Conservation (phyloP, 2,329 filamentous ascomycete species). For the Hypoxylon sp. region DNA sequence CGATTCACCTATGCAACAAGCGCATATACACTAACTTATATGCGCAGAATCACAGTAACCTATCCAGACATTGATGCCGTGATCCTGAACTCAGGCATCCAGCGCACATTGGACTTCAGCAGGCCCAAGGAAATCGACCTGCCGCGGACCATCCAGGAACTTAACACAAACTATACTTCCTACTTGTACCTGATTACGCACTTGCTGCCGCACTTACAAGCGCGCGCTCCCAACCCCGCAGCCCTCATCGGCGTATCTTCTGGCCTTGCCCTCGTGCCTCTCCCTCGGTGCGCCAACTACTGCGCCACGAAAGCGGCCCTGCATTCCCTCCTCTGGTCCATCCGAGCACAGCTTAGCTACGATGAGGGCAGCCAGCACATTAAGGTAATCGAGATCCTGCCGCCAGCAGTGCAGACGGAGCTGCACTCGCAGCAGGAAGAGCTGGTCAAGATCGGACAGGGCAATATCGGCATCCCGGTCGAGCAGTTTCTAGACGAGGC, state of each 20-base stretch:
- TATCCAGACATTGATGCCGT: constrained; percentile 70
- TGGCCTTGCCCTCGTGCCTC: constrained; percentile 64
- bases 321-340: constrained; percentile 62
- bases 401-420: constrained; percentile 64
- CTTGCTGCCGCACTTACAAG: constrained; percentile 62
- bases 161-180: constrained; percentile 65
- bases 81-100: constrained; percentile 71
- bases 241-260: constrained; percentile 59
- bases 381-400: constrained; percentile 65
- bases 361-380: constrained; percentile 52
- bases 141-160: constrained; percentile 58
- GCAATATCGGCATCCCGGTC: constrained; percentile 57
- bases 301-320: constrained; percentile 69
- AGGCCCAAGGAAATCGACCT: constrained; percentile 58
- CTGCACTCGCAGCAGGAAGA: constrained; percentile 62
- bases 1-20: background rate
- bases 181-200: constrained; percentile 62
- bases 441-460: constrained; percentile 54
- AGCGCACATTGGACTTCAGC: constrained; percentile 64
- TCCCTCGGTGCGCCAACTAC: constrained; percentile 64
- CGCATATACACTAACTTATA: background rate
- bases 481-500: constrained; percentile 62
- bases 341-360: constrained; percentile 60
- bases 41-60: constrained; percentile 52
- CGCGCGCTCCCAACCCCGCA: constrained; percentile 41